A percentile compares a stretch with the other conserved stretches of the same genome.
Evolutionary conservation across 2,329 filamentous ascomycete species (phyloP).

Genomic region (Epichloe brachyelytri): DNA sequence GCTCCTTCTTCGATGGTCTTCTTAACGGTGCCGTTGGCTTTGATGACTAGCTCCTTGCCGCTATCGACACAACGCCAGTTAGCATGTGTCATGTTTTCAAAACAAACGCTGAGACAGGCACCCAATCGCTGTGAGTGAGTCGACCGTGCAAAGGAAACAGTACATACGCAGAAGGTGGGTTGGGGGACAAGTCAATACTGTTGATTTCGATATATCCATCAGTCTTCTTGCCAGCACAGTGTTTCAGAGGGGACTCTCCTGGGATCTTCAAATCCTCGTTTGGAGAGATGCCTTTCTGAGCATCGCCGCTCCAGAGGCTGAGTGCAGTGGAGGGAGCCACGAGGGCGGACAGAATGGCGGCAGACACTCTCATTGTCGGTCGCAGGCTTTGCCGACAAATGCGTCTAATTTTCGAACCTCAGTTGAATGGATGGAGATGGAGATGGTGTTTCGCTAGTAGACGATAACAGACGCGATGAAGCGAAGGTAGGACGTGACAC

Average conservation of each 20-base stretch:
- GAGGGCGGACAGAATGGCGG: conserved; percentile 33
- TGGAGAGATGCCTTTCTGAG: conserved; percentile 24
- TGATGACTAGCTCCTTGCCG: conserved; percentile 65
- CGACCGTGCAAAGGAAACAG: background rate
- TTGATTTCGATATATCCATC: conserved; percentile 64
- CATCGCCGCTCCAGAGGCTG: conserved; percentile 26
- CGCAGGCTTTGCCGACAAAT: background rate
- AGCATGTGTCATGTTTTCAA: background rate
- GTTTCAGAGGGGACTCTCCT: conserved; percentile 73
- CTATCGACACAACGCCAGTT: conserved; percentile 33
- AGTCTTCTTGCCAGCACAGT: conserved; percentile 55
- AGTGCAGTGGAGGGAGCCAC: conserved; percentile 30
- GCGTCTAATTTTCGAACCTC: background rate
- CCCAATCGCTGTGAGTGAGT: background rate
- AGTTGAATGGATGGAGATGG: background rate
- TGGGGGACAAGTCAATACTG: conserved; percentile 68
- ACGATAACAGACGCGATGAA: background rate
- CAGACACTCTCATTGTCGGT: conserved; percentile 22
- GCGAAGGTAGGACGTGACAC: background rate
- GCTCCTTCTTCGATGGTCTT: conserved; percentile 65
- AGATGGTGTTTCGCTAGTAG: background rate
- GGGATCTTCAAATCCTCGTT: conserved; percentile 52
- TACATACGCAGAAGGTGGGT: conserved; percentile 69
- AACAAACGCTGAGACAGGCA: background rate
- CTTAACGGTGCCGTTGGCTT: conserved; percentile 61